phyloP scores from a whole-genome alignment of 495 filamentous ascomycete species.

The Sordaria brevicollis region DNA sequence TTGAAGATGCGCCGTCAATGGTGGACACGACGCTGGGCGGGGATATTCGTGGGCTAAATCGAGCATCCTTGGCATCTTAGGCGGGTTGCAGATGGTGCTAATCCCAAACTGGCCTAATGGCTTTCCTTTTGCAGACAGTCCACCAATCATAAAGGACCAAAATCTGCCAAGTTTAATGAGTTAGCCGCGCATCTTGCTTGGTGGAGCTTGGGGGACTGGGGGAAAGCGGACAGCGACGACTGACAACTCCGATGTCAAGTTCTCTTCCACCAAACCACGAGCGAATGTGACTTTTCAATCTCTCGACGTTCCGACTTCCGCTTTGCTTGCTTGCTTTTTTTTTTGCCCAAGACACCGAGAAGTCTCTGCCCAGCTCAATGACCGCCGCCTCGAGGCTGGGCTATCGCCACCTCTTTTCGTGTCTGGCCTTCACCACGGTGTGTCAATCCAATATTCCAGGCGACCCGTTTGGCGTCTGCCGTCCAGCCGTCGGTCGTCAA shows the following conservation, averaged over 20 bases:
- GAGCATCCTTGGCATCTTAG: neutral
- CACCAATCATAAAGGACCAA: neutral
- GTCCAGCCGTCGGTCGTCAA: neutral
- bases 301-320: neutral
- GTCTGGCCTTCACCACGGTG: neutral
- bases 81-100: neutral
- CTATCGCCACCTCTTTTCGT: neutral
- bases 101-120: neutral
- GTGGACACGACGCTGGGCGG: neutral
- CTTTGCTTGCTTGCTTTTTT: neutral
- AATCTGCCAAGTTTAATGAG: constrained; percentile 12
- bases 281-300: neutral
- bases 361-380: neutral
- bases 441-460: neutral
- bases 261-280: neutral
- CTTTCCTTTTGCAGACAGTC: neutral
- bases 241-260: neutral
- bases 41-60: neutral
- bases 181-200: constrained; percentile 18
- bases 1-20: neutral
- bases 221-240: neutral
- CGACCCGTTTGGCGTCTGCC: neutral
- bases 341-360: neutral
- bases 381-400: neutral
- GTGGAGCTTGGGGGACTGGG: neutral